phyloP scores from a whole-genome alignment of 352 stramenopile species.

The Globisporangium recalcitrans region DNA sequence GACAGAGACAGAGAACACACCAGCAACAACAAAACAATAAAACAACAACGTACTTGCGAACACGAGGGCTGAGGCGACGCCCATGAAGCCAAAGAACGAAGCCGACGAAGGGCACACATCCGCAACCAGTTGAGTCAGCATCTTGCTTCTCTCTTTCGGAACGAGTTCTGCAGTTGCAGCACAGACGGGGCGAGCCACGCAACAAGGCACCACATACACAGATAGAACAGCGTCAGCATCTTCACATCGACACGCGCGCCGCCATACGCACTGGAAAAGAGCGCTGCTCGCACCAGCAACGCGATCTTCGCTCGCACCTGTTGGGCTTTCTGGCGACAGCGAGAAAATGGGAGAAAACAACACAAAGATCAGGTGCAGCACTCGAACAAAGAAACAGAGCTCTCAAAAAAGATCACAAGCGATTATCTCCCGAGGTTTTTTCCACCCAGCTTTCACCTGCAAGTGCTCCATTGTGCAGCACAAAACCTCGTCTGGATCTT shows the following conservation, averaged over 20 bases:
- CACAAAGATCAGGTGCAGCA: slow-evolving; percentile 10
- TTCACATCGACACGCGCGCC: background rate
- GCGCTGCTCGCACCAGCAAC: background rate
- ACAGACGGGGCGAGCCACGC: too few relatives aligned
- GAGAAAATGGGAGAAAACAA: slow-evolving; percentile 16
- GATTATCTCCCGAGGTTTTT: slow-evolving; percentile 6
- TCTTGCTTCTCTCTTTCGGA: slow-evolving; percentile 13
- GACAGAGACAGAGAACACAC: background rate
- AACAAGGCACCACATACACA: background rate
- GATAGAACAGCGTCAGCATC: background rate
- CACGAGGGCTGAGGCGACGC: slow-evolving; percentile 92
- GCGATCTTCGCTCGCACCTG: slow-evolving; percentile 13
- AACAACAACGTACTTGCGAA: slow-evolving; percentile 81
- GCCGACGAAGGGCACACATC: slow-evolving; percentile 97
- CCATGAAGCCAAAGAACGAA: slow-evolving; percentile 99
- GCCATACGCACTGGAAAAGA: background rate
- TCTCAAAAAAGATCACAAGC: slow-evolving; percentile 7
- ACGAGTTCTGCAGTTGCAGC: too few relatives aligned
- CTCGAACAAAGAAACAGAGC: background rate
- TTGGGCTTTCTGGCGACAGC: slow-evolving; percentile 4
- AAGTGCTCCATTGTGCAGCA: too few relatives aligned
- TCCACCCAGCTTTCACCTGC: background rate
- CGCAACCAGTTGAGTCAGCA: slow-evolving; percentile 62
- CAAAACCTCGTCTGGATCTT: background rate
- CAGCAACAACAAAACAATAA: slow-evolving; percentile 2